Conservation (phyloP, 2,329 filamentous ascomycete species). For the Tolypocladium inflatum region DNA sequence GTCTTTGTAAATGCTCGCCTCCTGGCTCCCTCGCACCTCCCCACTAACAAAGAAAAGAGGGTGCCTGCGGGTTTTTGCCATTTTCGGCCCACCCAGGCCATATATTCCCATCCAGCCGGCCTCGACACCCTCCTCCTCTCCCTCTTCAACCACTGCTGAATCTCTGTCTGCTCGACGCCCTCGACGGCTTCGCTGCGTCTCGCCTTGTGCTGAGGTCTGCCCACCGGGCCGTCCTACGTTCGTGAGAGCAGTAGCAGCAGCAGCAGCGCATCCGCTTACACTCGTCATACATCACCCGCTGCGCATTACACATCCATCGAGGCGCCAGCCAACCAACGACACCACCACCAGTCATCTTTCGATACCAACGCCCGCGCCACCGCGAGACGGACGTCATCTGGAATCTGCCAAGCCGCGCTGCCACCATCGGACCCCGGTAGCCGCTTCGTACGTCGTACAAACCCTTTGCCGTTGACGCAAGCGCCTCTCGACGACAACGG, state of each 20-base stretch:
- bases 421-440: background rate
- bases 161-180: background rate
- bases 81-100: constrained; percentile 4
- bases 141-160: background rate
- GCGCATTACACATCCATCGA: background rate
- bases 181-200: background rate
- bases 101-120: constrained; percentile 3
- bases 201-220: constrained; percentile 1
- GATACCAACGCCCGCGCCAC: constrained; percentile 7
- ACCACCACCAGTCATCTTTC: background rate
- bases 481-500: background rate
- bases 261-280: background rate
- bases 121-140: background rate
- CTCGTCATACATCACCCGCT: background rate
- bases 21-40: background rate
- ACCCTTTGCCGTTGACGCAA: background rate
- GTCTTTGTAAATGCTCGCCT: background rate
- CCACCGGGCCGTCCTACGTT: background rate
- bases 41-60: background rate
- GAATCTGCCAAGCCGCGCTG: constrained; percentile 11
- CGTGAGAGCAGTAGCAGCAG: background rate
- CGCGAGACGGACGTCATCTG: constrained; percentile 11
- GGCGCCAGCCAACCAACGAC: background rate
- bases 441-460: background rate
- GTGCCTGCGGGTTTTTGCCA: constrained; percentile 1